phyloP scores from a whole-genome alignment of 805 yeast genomes.

The Starmerella bombicola region DNA sequence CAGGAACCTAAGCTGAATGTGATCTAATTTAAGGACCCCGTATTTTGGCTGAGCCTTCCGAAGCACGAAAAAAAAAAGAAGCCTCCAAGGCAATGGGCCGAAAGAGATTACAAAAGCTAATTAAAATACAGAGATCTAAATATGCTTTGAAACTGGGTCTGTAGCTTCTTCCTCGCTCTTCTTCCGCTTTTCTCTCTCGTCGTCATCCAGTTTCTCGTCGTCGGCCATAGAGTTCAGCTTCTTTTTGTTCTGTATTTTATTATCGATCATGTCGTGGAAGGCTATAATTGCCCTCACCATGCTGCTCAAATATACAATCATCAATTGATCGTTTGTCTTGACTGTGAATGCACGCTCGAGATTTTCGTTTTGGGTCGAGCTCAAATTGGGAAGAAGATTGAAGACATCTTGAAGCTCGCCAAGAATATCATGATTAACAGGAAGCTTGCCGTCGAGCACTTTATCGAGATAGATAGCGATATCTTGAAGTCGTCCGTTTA shows the following conservation, averaged over 20 bases:
- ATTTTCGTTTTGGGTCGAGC: constrained; percentile 24
- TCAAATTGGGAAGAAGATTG: constrained; percentile 76
- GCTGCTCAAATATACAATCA: constrained; percentile 82
- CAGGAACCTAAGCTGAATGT: too few species aligned
- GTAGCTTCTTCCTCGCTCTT: constrained; percentile 1
- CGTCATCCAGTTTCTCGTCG: constrained; percentile 5
- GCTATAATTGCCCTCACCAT: constrained; percentile 90
- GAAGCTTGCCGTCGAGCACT: constrained; percentile 58
- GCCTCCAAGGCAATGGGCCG: too few species aligned
- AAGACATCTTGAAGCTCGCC: constrained; percentile 92
- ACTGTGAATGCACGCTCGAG: constrained; percentile 72
- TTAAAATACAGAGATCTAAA: too few species aligned
- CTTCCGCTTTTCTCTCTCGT: constrained; percentile 3
- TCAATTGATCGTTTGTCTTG: constrained; percentile 90
- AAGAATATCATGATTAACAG: constrained; percentile 77
- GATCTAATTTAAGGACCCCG: too few species aligned
- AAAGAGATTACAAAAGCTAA: too few species aligned
- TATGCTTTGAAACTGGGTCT: too few species aligned
- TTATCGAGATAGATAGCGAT: constrained; percentile 67
- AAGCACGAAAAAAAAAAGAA: too few species aligned
- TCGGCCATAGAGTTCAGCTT: constrained; percentile 7
- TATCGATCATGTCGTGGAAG: constrained; percentile 91
- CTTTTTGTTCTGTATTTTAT: constrained; percentile 74
- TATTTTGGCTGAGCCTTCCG: too few species aligned
- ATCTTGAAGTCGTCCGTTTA: constrained; percentile 64